Percentiles rank a stretch among this genome's conserved stretches.
Conservation (phyloP, 192 early-diverging fungal genomes). For the Coemansia sp. region DNA sequence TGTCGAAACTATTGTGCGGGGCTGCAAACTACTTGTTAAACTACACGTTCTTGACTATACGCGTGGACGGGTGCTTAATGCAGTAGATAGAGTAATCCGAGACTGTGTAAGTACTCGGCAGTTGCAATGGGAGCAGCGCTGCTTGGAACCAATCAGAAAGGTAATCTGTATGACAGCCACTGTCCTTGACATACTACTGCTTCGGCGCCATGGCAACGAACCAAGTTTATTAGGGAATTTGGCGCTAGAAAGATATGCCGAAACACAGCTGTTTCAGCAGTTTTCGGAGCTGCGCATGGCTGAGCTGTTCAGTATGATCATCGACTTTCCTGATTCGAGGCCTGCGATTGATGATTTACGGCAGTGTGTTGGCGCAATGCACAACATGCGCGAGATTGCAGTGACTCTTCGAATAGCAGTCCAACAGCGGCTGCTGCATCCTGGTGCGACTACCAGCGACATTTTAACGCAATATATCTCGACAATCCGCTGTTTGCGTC, state of each 20-base stretch:
- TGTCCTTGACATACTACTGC: constrained; percentile 16
- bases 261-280: constrained; percentile 7
- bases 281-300: constrained; percentile 44
- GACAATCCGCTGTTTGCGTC: constrained; percentile 65
- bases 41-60: constrained; percentile 10
- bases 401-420: constrained; percentile 32
- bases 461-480: constrained; percentile 72
- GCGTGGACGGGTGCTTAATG: not conserved
- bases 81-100: constrained; percentile 14
- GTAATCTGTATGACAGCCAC: not conserved
- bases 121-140: constrained; percentile 18
- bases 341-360: constrained; percentile 65
- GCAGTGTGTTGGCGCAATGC: constrained; percentile 28
- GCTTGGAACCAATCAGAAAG: constrained; percentile 6
- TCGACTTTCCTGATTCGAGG: constrained; percentile 67
- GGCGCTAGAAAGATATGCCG: constrained; percentile 8
- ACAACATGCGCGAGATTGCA: constrained; percentile 27
- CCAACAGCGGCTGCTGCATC: constrained; percentile 64
- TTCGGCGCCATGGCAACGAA: not conserved
- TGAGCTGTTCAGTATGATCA: constrained; percentile 72
- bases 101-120: constrained; percentile 8
- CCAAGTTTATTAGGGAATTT: not conserved
- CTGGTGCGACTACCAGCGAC: constrained; percentile 68
- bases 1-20: constrained; percentile 7
- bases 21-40: constrained; percentile 12